Evolutionary conservation across 495 filamentous ascomycete genomes (phyloP), one percentile per base, ranked within the genome.

Genomic region (Penicillium bialowiezense): DNA sequence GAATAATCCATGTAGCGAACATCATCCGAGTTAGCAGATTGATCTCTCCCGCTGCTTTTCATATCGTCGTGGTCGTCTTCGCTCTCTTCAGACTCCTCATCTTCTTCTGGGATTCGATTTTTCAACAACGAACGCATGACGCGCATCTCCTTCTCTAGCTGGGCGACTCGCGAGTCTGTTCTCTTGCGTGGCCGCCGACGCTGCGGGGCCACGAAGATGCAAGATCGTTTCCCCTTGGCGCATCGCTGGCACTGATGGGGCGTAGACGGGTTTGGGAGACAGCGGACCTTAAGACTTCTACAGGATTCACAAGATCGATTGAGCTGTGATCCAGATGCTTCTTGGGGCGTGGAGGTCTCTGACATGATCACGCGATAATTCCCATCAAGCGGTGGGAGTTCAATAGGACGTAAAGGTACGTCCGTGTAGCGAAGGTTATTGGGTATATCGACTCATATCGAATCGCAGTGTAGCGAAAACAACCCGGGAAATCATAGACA

Each of bases 111-210:
- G 21, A 71, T 58, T 2, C 67, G 63, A 47, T 60, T 66, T 42
- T 72, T 72, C n/a, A 74, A 57, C 19, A 71, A 56, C 9, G 71
- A 68, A 34, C 69, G 69, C 71, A 74, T 74, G 56, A 68, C 83
- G 59, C 91, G 87, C 60, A 96, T 90, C 69, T 91, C 92, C 71
- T 82, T 90, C 67, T 96, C 90, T 20, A 96, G 73, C 69, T 95
- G 90, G 3, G 89, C 87, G 7, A 96, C 90, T 13, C 90, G 78
- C 34, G 81, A 88, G 60, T 95, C 90, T 18, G 86, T 88, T 67
- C 92, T 89, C 71, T 91, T 92, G 13, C 71, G 71, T 60, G 89
- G 87, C 31, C 90, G 74, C 62, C 91, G 91, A 29, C 88, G 73
- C 21, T 83, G 89, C 3, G 89, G 89, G 18, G 83, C 81, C 36